Conservation (phyloP, 768 basidiomycete species). For the Boletus barrowsii region DNA sequence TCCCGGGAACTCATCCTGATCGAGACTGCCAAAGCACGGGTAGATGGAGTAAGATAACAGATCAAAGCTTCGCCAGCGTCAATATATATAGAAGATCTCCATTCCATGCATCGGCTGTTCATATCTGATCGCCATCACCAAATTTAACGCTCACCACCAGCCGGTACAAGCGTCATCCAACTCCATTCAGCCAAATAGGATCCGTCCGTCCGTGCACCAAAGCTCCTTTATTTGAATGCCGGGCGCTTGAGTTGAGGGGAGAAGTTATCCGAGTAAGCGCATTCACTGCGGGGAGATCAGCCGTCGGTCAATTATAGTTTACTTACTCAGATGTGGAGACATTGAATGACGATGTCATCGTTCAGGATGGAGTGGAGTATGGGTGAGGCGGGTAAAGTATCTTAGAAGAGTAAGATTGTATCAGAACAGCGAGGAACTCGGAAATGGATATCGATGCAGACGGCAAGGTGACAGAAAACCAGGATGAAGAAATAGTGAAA, state of each 20-base stretch:
- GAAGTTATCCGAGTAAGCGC: constrained; percentile 72
- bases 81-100: background rate
- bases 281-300: constrained; percentile 45
- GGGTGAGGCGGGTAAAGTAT: background rate
- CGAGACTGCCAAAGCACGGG: background rate
- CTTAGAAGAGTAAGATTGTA: background rate
- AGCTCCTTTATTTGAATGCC: constrained; percentile 83
- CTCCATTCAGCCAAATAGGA: background rate
- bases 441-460: background rate
- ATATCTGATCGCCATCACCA: no score
- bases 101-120: no score
- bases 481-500: background rate
- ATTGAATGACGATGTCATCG: background rate
- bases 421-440: background rate
- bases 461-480: background rate
- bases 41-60: background rate
- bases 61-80: constrained; percentile 2
- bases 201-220: constrained; percentile 30
- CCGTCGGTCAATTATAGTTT: constrained; percentile 11
- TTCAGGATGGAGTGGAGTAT: no score
- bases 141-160: constrained; percentile 8
- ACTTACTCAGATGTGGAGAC: background rate
- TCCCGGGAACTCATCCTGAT: background rate
- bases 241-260: constrained; percentile 84
- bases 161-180: constrained; percentile 16